phyloP scores from a whole-genome alignment of 2,329 filamentous ascomycete genomes.

The Ophiostoma populinum region DNA sequence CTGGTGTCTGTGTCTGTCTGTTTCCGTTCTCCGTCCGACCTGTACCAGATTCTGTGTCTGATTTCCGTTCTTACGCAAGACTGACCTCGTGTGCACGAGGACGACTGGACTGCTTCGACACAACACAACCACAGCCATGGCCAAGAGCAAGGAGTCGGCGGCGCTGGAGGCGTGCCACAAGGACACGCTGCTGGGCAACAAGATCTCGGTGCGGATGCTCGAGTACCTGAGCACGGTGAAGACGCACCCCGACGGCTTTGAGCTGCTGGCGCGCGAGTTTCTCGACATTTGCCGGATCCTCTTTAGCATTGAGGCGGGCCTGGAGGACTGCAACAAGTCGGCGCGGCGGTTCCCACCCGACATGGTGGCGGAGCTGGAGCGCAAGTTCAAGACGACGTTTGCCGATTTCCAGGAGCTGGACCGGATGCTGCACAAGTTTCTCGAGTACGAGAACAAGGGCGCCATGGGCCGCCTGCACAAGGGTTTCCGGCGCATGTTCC shows the following conservation, averaged over 20 bases:
- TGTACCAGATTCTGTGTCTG: too few species aligned
- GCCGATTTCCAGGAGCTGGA: slow-evolving; percentile 46
- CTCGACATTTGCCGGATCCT: slow-evolving; percentile 49
- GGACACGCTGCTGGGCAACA: slow-evolving; percentile 42
- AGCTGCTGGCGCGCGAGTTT: slow-evolving; percentile 45
- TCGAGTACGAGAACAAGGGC: slow-evolving; percentile 45
- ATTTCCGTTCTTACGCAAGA: too few species aligned
- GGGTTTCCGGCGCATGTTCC: slow-evolving; percentile 46
- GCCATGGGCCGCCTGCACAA: slow-evolving; percentile 41
- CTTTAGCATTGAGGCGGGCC: slow-evolving; percentile 50
- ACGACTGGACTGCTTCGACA: too few species aligned
- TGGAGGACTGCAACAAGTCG: slow-evolving; percentile 29
- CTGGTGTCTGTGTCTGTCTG: too few species aligned
- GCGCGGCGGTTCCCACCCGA: slow-evolving; percentile 39
- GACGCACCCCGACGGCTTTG: slow-evolving; percentile 35
- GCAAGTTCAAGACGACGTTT: slow-evolving; percentile 43
- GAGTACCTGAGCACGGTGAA: slow-evolving; percentile 44
- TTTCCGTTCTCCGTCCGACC: too few species aligned
- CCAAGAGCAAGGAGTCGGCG: slow-evolving; percentile 16
- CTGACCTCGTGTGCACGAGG: too few species aligned
- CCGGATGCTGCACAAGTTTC: slow-evolving; percentile 41
- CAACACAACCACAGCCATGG: slow-evolving; percentile 10
- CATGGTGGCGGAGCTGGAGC: slow-evolving; percentile 44
- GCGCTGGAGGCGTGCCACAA: slow-evolving; percentile 35
- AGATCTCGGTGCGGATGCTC: slow-evolving; percentile 46